Base-by-base conservation (phyloP, 352 stramenopile genomes). In the Phytopythium chamaehyphon region DNA sequence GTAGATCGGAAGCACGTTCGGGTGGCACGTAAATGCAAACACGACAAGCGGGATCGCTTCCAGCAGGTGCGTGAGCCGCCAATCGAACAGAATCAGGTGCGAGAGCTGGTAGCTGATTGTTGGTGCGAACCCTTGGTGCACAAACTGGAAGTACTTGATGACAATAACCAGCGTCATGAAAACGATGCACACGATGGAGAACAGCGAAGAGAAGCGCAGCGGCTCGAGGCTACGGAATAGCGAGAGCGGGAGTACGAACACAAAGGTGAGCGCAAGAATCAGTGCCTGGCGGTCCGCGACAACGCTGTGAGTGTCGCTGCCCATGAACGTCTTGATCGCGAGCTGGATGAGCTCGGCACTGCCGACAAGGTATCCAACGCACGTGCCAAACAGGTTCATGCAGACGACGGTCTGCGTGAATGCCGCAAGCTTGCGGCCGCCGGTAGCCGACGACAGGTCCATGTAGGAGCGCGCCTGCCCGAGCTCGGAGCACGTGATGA, bases 61-160 rank as follows among this genome's bases (percentile, higher is more conserved):
- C 26, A 96, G 63, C 22, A 95, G 61, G 24, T 79, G 73, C 12
- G 57, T 65, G 12, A 92, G 60, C 0, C 54, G 61, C 62, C 77
- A 90, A 48, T 93, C 71, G 53, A 88, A 88, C 15, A 96, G 68
- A 37, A 61, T 66, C 43, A 96, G 54, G 62, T 92, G 83, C 36
- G 78, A 61, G 15, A 90, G 64, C 61, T 94, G 83, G 59, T 86
- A 91, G 4, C 51, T 45, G 21, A 94, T 90, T 37, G 72, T 69
- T 7, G 64, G 78, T 0, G 81, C 78, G 23, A 79, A 58, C 0
- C 76, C 83, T 47, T 77, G 47, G 52, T 91, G 77, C 40, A 90
- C 79, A 51, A 93, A 96, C 63, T 92, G 74, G 59, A 91, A 92
- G 66, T 96, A 96, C 69, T 93, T 94, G 66, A 88, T 77, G 40